Evolutionary conservation across 306 rosid genomes (phyloP).

Genomic region (Citrullus colocynthis): DNA sequence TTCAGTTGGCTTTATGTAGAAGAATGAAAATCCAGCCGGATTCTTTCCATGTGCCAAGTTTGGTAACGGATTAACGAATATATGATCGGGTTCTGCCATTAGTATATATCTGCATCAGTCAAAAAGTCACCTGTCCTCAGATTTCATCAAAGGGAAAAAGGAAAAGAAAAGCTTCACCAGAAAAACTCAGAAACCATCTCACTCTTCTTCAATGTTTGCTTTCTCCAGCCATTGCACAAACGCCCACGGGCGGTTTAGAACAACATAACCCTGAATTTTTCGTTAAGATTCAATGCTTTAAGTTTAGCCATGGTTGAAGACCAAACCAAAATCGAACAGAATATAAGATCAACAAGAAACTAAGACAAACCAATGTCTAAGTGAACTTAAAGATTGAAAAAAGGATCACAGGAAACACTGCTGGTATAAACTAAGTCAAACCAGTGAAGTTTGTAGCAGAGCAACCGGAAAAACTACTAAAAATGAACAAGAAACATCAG

Average conservation of each 20-base stretch:
- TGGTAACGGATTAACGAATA: constrained; percentile 71
- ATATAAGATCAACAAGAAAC: not conserved
- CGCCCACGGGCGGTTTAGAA: constrained; percentile 95
- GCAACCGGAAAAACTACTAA: not conserved
- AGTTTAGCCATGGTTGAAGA: not conserved
- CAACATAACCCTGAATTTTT: constrained; percentile 64
- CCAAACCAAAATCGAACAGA: not conserved
- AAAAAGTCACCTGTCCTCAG: constrained; percentile 19
- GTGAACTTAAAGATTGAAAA: not conserved
- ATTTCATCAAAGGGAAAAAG: constrained; percentile 12
- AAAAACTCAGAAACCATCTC: constrained; percentile 11
- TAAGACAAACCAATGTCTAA: not conserved
- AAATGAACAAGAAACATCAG: not conserved
- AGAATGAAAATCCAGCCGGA: constrained; percentile 73
- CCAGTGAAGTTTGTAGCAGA: not conserved
- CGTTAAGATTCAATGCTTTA: constrained; percentile 1
- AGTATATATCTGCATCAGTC: constrained; percentile 73
- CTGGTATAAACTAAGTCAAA: not conserved
- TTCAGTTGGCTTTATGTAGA: constrained; percentile 64
- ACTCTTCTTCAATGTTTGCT: constrained; percentile 81
- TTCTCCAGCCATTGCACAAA: constrained; percentile 95
- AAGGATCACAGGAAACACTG: not conserved
- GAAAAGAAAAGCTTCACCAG: not conserved
- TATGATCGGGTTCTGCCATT: constrained; percentile 96
- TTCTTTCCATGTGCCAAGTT: constrained; percentile 52